Conservation (phyloP, 148 eudicot species). For the Cornus florida region DNA sequence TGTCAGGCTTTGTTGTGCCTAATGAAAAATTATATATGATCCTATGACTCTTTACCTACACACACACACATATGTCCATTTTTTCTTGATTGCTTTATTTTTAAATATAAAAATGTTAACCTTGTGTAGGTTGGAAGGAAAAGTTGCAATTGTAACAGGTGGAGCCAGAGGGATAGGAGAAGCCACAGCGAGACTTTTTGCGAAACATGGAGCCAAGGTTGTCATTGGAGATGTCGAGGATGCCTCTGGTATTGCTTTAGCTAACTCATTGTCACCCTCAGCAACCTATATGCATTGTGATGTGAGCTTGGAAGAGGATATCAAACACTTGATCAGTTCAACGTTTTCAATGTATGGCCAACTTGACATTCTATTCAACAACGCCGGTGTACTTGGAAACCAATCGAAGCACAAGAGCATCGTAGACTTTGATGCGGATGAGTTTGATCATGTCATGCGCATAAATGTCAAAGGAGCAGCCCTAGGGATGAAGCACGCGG, state of each 20-base stretch:
- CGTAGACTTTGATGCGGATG: neutral
- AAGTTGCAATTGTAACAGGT: neutral
- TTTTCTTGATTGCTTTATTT: neutral
- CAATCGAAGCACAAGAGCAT: constrained; percentile 6
- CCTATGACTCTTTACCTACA: too few relatives aligned
- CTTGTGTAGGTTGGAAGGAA: neutral
- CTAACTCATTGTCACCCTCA: constrained; percentile 3
- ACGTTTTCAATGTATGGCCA: neutral
- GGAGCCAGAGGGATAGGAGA: constrained; percentile 4
- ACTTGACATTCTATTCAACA: constrained; percentile 6
- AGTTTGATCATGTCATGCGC: neutral
- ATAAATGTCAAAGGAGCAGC: neutral
- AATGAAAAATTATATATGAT: too few relatives aligned
- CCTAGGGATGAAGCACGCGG: constrained; percentile 6
- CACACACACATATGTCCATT: neutral
- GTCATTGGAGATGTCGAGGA: constrained; percentile 4
- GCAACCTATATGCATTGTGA: neutral
- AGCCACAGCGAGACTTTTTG: neutral
- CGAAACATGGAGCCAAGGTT: neutral
- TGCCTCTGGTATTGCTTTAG: neutral
- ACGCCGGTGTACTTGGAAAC: neutral
- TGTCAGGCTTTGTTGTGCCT: too few relatives aligned
- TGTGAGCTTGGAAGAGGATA: neutral
- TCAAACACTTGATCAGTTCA: neutral
- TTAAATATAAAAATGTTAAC: neutral